Evolutionary conservation across 805 yeast genomes (phyloP), one percentile per base, ranked within the genome.

Genomic region (Zygotorulaspora sp.): DNA sequence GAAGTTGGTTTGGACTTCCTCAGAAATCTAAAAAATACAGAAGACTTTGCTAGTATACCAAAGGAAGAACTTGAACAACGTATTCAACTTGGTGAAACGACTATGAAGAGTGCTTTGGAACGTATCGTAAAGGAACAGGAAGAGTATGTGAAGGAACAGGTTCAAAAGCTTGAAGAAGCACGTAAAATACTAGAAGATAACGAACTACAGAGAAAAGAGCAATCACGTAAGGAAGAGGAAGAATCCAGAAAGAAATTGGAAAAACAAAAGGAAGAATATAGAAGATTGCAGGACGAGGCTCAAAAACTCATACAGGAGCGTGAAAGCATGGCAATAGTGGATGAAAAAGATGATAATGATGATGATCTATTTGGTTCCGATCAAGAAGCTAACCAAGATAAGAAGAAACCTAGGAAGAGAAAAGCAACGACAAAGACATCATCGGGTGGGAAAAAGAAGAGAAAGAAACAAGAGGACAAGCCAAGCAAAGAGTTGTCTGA

Each of bases 71-170:
- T 92, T 49, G 81, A 79, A 52, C 81, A 88, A 49, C 79, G 97
- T 64, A 90, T 92, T n/a, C 75, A 75, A 48, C 74, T 87, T 73
- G 96, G 95, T 57, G 71, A 78, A 34, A 76, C 79, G 40, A 83
- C 96, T 0, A 70, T 88, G 57, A 68, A 75, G 44, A 78, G 75
- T 41, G 82, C 88, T 56, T 70, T 92, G 47, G 83, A 74, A 48
- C 75, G 80, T 43, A 76, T 80, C 19, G 65, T 83, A 35, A 77
- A 72, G 17, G 90, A 85, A 48, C 96, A 92, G 47, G 68, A 70
- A 47, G 80, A 73, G 44, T 79, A 72, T 59, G 89, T 85, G 41
- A 59, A 59, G 12, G 71, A 74, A 40, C 68, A 76, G 36, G 71
- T 73, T 36, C 68, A 68, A 26, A 84, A 77, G 63, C 68, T 90